Base-by-base conservation (phyloP, 441 rosid genomes). In the Gossypium aridum region DNA sequence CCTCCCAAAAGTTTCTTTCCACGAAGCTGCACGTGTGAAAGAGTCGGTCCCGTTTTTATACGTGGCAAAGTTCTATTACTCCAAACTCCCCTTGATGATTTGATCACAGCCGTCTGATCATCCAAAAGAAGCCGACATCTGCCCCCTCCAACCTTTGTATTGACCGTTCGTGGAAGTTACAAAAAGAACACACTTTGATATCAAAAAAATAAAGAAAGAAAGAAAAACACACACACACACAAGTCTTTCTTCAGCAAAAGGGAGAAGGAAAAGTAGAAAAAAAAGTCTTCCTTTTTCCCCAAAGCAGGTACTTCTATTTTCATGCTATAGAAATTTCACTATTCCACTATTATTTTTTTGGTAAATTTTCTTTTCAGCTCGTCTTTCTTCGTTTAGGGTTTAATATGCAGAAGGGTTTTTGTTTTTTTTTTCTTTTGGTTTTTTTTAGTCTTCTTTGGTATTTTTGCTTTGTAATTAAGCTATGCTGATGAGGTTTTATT, bases 81-180 rank as follows among this genome's bases (percentile, higher is more conserved):
- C n/a, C 80, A 54, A 25, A 47, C 71, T 26, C 1, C 57, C 57
- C 78, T 37, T 67, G 13, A 72, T 64, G 68, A 81, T 79, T 74
- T 70, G 80, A 88, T 87, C 91, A 1, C 60, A 69, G 77, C 92
- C 98, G 93, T 87, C 87, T 78, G 79, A 77, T 20, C 72, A 79
- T 83, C 76, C 68, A 66, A 31, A n/a, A 64, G 62, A 78, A 70
- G 82, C 85, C 89, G 85, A 80, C 85, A 78, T 55, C 7, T 3
- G 77, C 77, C 80, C 75, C 61, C 72, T 6, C 55, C 43, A 14
- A 49, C 43, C 60, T 75, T 80, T 67, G 85, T 83, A 81, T 76
- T 83, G 89, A 85, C 95, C 85, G 88, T 84, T 79, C 84, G 78
- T 74, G 83, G 82, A 85, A 71, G 83, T 75, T 1, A 6, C 7